phyloP scores from a whole-genome alignment of 1,284 basidiomycete species.

The Volvariella volvacea region DNA sequence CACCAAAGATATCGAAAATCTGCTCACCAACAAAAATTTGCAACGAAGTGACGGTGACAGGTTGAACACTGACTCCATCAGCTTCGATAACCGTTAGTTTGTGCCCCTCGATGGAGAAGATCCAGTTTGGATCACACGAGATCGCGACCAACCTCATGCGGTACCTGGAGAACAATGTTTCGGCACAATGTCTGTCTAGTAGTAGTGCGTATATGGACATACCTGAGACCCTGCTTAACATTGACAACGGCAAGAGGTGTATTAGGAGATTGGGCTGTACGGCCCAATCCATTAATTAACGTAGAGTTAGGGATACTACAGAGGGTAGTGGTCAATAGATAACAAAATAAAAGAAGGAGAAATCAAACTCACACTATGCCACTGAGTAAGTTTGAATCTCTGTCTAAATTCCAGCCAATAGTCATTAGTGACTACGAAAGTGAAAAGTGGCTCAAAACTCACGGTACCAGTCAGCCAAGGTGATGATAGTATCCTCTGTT shows the following conservation, averaged over 20 bases:
- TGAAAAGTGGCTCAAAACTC: constrained; percentile 9
- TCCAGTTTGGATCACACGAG: constrained; percentile 29
- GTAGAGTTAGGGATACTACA: constrained; percentile 24
- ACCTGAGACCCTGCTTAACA: constrained; percentile 18
- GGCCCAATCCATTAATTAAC: constrained; percentile 33
- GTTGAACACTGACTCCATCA: constrained; percentile 36
- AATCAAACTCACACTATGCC: too few relatives aligned
- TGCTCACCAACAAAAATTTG: constrained; percentile 21
- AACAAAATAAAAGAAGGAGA: too few relatives aligned
- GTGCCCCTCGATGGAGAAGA: constrained; percentile 27
- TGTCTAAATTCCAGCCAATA: too few relatives aligned
- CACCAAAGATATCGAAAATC: background rate
- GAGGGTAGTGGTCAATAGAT: too few relatives aligned
- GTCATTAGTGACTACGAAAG: background rate
- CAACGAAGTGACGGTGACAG: constrained; percentile 31
- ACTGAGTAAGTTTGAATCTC: too few relatives aligned
- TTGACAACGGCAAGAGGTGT: constrained; percentile 23
- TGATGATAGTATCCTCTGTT: constrained; percentile 30
- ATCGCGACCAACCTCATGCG: constrained; percentile 34
- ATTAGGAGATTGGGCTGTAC: constrained; percentile 23
- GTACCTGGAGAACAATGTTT: constrained; percentile 17
- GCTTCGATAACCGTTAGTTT: constrained; percentile 40
- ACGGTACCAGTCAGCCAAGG: constrained; percentile 34
- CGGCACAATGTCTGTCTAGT: too few relatives aligned
- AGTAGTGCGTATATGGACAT: constrained; percentile 14